Base-by-base conservation (phyloP, 2,329 filamentous ascomycete species). In the Fusarium heterosporum region DNA sequence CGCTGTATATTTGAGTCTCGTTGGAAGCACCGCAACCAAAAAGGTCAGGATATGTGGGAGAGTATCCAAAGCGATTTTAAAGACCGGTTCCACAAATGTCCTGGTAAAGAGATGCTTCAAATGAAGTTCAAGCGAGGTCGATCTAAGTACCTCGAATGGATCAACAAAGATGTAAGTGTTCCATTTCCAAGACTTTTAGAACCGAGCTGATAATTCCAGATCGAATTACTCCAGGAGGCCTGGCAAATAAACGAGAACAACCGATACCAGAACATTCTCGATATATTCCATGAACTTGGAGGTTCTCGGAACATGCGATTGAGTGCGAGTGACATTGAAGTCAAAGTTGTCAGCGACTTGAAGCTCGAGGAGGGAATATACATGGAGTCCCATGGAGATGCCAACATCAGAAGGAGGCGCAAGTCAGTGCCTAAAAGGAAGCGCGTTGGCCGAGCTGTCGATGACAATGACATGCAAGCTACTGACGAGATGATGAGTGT, bases 21-120 rank as follows among this genome's bases (percentile, higher is more conserved):
- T 13, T 81, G 80, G 71, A 71, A 80, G 25, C 79, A 82, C 66
- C 75, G 80, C 16, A 70, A 80, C 19, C 78, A 80, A 50, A 85
- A 84, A 68, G 85, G 85, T 16, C 84, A 85, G 64, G 84, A 85
- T 32, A 87, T 87, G 84, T 88, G 85, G 85, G 81, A 85, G 25
- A 78, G 79, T 38, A 86, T 88, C 57, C 79, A 81, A 47, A 72
- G 71, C 7, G 80, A 82, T 55, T 87, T 79, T 61, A 71, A 71
- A 14, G 55, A 64, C 10, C 59, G 60, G 19, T 81, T 80, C 50
- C 55, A 71, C 11, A 77, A 79, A 61, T 75, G 76, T 14, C 77
- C 76, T 8, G 78, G 80, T 36, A 83, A 84, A 64, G 82, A 85
- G 47, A 80, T 81, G 48, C 77, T 87, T 6, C 85, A 88, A 68